These are phyloP conservation scores for Plasmodium vinckei DNA, from an alignment of 169 alveolate genomes.

Conservation along the genomic window DNA sequence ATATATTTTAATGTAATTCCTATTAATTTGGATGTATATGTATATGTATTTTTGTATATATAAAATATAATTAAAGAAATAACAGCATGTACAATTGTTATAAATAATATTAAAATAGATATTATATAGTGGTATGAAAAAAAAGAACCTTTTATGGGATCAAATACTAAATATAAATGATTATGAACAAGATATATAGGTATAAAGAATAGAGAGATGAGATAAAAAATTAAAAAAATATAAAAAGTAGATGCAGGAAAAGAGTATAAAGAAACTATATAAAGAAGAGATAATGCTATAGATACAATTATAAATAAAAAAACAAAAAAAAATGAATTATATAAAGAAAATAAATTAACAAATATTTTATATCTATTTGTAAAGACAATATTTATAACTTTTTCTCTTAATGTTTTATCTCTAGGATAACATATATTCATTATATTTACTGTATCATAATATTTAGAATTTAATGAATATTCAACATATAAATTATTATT, in stretches of 20 bases:
- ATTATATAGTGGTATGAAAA: slow-evolving; percentile 57
- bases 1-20: slow-evolving; percentile 35
- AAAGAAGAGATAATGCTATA: slow-evolving; percentile 13
- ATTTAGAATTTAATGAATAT: slow-evolving; percentile 58
- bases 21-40: slow-evolving; percentile 33
- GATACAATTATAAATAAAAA: slow-evolving; percentile 23
- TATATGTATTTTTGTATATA: slow-evolving; percentile 55
- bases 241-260: slow-evolving; percentile 20
- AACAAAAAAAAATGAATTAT: slow-evolving; percentile 21
- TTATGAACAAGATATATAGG: slow-evolving; percentile 60
- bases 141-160: slow-evolving; percentile 61
- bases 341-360: slow-evolving; percentile 64
- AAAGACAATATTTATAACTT: slow-evolving; percentile 36
- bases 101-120: slow-evolving; percentile 30
- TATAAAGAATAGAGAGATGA: slow-evolving; percentile 11
- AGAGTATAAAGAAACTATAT: slow-evolving; percentile 26
- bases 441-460: slow-evolving; percentile 46
- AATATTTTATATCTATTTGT: slow-evolving; percentile 53
- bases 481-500: slow-evolving; percentile 61
- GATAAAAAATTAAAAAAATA: slow-evolving; percentile 16
- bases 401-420: slow-evolving; percentile 54
- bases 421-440: slow-evolving; percentile 65
- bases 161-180: slow-evolving; percentile 52
- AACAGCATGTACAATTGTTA: slow-evolving; percentile 24
- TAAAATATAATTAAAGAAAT: slow-evolving; percentile 24